These are phyloP conservation scores for Candida morakotiae DNA, from an alignment of 805 yeast genomes.

Conservation along the genomic window DNA sequence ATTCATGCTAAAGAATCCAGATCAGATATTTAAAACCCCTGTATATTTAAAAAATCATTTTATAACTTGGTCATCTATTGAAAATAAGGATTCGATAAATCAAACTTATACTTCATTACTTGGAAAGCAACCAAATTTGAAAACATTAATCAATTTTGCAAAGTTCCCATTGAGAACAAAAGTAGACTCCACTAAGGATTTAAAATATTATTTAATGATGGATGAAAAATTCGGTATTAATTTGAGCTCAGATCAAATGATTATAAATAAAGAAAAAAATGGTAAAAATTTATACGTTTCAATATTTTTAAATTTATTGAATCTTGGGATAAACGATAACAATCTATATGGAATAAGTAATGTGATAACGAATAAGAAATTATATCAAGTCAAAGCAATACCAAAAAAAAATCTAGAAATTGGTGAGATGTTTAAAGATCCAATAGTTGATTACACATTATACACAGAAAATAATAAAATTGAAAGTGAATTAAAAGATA, in stretches of 20 bases:
- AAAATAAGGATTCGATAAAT: not conserved
- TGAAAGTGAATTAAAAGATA: constrained; percentile 1
- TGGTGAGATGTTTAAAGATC: constrained; percentile 1
- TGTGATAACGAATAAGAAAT: constrained; percentile 48
- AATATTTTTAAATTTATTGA: constrained; percentile 53
- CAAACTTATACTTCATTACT: constrained; percentile 16
- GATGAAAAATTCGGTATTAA: constrained; percentile 49
- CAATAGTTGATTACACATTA: not conserved
- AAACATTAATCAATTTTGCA: not conserved
- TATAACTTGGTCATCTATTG: constrained; percentile 42
- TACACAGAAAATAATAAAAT: not conserved
- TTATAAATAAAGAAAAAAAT: constrained; percentile 58
- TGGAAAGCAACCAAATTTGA: constrained; percentile 56
- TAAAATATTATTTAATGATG: constrained; percentile 1
- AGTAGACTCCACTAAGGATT: constrained; percentile 1
- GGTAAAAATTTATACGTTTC: constrained; percentile 52
- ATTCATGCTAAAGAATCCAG: constrained; percentile 38
- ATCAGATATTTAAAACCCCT: constrained; percentile 41
- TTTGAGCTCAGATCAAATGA: constrained; percentile 64
- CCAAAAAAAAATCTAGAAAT: not conserved
- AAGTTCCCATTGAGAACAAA: constrained; percentile 40
- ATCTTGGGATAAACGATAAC: constrained; percentile 43
- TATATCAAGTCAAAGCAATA: constrained; percentile 13
- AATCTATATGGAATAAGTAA: constrained; percentile 73
- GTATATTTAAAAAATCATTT: constrained; percentile 45